These are phyloP conservation scores for Cladosporium sp. DNA, from an alignment of 2,329 filamentous ascomycete genomes.

Conservation along the genomic window DNA sequence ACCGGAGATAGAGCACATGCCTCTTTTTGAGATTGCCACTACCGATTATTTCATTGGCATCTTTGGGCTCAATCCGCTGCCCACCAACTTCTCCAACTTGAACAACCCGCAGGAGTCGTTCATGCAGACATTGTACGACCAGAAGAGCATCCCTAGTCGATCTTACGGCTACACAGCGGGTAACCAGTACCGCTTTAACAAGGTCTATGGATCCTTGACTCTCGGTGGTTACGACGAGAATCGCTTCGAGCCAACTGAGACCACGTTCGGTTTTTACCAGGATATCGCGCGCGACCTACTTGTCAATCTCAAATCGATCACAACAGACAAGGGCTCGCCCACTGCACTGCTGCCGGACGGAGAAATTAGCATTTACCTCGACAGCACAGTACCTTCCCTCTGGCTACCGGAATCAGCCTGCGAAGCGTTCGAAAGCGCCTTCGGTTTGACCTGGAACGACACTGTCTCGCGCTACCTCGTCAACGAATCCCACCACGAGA, in stretches of 20 bases:
- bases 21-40: constrained; percentile 24
- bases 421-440: constrained; percentile 31
- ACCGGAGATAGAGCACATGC: constrained; percentile 25
- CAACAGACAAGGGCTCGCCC: constrained; percentile 18
- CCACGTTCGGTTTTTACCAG: constrained; percentile 26
- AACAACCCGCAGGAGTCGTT: constrained; percentile 31
- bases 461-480: constrained; percentile 28
- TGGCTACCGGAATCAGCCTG: constrained; percentile 51
- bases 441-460: constrained; percentile 30
- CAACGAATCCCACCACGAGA: constrained; percentile 26
- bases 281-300: constrained; percentile 30
- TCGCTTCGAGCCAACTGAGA: constrained; percentile 29
- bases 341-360: constrained; percentile 25
- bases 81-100: constrained; percentile 32
- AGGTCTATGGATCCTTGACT: constrained; percentile 32
- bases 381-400: constrained; percentile 58
- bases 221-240: constrained; percentile 36
- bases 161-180: constrained; percentile 35
- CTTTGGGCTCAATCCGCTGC: constrained; percentile 30
- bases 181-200: constrained; percentile 30
- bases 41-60: constrained; percentile 28
- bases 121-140: constrained; percentile 26
- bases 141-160: constrained; percentile 30
- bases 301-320: constrained; percentile 28
- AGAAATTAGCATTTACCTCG: constrained; percentile 46